Evolutionary conservation across 2,329 filamentous ascomycete species (phyloP).

Genomic region (Endothia cerciana): DNA sequence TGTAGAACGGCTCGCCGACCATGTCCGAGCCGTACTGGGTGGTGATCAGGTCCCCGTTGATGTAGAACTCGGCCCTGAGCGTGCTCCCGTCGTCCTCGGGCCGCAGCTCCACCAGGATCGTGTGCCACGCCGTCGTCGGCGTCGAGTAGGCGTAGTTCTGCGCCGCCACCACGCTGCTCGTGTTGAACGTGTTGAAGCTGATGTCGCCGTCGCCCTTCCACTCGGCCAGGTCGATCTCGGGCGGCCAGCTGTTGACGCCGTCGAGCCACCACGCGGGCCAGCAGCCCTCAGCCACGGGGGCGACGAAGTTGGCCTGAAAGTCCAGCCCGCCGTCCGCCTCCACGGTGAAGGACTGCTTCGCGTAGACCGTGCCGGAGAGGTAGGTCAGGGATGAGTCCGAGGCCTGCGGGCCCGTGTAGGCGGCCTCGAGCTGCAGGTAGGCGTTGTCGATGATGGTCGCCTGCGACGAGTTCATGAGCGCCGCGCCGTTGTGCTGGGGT

Average conservation of each 20-base stretch:
- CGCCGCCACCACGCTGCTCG: conserved; percentile 46
- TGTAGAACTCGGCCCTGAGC: conserved; percentile 54
- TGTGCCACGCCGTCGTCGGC: conserved; percentile 49
- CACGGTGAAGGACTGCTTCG: conserved; percentile 44
- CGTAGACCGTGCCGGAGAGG: conserved; percentile 47
- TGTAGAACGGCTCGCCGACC: conserved; percentile 47
- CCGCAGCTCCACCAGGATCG: conserved; percentile 51
- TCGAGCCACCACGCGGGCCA: conserved; percentile 63
- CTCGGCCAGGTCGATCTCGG: conserved; percentile 61
- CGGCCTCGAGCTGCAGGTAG: conserved; percentile 49
- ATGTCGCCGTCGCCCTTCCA: conserved; percentile 60
- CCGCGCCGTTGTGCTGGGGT: conserved; percentile 54
- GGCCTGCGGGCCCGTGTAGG: conserved; percentile 44
- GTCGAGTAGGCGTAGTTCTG: conserved; percentile 50
- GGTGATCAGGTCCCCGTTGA: conserved; percentile 50
- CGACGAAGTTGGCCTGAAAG: conserved; percentile 44
- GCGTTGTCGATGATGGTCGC: conserved; percentile 44
- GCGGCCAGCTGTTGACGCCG: conserved; percentile 55
- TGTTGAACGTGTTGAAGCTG: conserved; percentile 57
- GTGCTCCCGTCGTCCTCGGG: conserved; percentile 52
- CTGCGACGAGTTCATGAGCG: conserved; percentile 53
- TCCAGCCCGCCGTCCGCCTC: conserved; percentile 42
- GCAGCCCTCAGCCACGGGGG: conserved; percentile 46
- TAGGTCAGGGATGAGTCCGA: conserved; percentile 50
- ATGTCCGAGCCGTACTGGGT: conserved; percentile 53